phyloP scores from a whole-genome alignment of 1,284 basidiomycete genomes.

The Anthracocystis panici-leucophaei region DNA sequence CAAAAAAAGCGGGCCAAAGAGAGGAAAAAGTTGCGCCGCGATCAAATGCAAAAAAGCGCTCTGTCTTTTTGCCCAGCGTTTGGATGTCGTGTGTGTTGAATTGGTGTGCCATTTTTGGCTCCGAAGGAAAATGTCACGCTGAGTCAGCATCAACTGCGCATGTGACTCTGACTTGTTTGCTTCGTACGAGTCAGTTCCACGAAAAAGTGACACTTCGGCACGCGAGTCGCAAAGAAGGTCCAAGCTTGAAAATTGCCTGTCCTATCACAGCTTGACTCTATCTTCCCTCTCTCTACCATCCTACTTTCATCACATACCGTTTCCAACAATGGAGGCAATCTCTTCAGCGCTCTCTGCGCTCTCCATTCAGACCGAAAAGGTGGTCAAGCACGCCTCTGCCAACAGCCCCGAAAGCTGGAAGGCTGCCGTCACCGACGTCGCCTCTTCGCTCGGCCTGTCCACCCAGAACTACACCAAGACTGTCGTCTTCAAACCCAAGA shows the following conservation, averaged over 20 bases:
- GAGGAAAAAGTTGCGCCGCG: neutral
- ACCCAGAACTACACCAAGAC: constrained; percentile 73
- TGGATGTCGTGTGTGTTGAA: constrained; percentile 43
- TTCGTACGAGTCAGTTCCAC: constrained; percentile 30
- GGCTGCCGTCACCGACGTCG: constrained; percentile 49
- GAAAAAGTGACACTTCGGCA: constrained; percentile 41
- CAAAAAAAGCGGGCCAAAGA: constrained; percentile 15
- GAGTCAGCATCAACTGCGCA: constrained; percentile 18
- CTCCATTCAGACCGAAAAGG: constrained; percentile 52
- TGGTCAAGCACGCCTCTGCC: constrained; percentile 58
- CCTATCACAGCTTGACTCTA: neutral
- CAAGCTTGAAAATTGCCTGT: neutral
- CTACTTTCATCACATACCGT: neutral
- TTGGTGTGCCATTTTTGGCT: too few relatives aligned
- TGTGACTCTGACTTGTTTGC: neutral
- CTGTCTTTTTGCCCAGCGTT: neutral
- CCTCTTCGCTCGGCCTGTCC: constrained; percentile 37
- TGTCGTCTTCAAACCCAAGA: constrained; percentile 89
- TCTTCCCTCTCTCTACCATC: constrained; percentile 2
- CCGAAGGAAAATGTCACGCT: constrained; percentile 16
- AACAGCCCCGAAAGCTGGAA: constrained; percentile 57
- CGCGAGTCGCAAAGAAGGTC: constrained; percentile 22
- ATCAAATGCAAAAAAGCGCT: neutral
- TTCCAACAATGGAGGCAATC: constrained; percentile 45
- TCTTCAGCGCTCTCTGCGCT: constrained; percentile 54